Conservation (phyloP, 805 yeast species). For the Candida silvicultrix region DNA sequence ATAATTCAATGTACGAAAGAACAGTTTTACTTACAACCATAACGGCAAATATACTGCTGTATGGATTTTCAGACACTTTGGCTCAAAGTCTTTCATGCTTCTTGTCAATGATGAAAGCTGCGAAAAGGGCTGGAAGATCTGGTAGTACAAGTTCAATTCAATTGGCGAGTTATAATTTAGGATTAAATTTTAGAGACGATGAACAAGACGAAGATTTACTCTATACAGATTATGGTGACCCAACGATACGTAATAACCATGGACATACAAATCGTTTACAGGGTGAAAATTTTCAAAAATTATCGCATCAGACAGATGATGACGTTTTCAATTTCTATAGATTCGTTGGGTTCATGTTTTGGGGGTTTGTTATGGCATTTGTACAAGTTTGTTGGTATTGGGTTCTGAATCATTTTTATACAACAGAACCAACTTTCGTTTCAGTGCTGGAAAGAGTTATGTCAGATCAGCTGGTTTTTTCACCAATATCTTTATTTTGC, state of each 20-base stretch:
- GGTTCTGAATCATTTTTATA: conserved; percentile 69
- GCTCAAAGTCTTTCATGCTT: conserved; percentile 52
- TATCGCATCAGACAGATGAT: conserved; percentile 19
- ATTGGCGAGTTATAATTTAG: conserved; percentile 4
- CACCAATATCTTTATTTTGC: conserved; percentile 75
- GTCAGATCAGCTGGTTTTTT: conserved; percentile 84
- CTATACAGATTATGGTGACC: conserved; percentile 25
- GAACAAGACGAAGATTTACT: conserved; percentile 16
- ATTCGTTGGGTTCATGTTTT: conserved; percentile 69
- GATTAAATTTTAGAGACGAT: conserved; percentile 4
- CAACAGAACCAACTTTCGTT: conserved; percentile 75
- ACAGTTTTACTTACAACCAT: conserved; percentile 73
- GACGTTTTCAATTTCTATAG: conserved; percentile 57
- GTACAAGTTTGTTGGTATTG: conserved; percentile 87
- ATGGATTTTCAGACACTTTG: conserved; percentile 85
- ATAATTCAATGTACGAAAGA: conserved; percentile 53
- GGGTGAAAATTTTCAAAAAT: conserved; percentile 24
- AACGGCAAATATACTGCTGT: conserved; percentile 71
- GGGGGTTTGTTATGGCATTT: conserved; percentile 85
- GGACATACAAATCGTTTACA: conserved; percentile 23
- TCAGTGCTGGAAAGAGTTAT: conserved; percentile 82
- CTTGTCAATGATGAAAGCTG: conserved; percentile 7
- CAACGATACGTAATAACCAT: conserved; percentile 17
- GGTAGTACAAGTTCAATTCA: conserved; percentile 9
- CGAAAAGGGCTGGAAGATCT: conserved; percentile 2